Percentiles rank a stretch among this genome's conserved stretches.
phyloP scores from a whole-genome alignment of 306 rosid species.

The Vicia sativa region DNA sequence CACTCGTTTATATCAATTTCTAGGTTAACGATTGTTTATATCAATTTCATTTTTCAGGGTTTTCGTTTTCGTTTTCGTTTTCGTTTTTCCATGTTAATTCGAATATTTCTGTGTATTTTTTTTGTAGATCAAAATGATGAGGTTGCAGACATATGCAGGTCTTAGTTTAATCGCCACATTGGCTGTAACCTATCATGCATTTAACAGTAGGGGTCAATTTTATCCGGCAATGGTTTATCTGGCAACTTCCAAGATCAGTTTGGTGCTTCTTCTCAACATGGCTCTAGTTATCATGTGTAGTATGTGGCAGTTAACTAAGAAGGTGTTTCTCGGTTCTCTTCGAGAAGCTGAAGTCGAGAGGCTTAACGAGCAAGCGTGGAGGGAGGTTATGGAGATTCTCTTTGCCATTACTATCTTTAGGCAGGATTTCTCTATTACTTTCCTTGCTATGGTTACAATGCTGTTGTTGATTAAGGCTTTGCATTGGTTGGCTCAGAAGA shows the following conservation, averaged over 20 bases:
- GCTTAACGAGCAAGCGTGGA: constrained; percentile 98
- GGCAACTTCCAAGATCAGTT: constrained; percentile 93
- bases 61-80: no score
- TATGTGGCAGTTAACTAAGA: constrained; percentile 87
- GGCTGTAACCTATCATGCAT: constrained; percentile 93
- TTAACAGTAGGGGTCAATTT: constrained; percentile 93
- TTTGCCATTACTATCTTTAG: constrained; percentile 95
- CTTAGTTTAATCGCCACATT: constrained; percentile 83
- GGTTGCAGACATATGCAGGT: constrained; percentile 87
- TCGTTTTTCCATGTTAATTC: no score
- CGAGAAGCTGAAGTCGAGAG: constrained; percentile 99
- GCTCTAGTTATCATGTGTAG: constrained; percentile 86
- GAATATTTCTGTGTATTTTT: constrained; percentile 27
- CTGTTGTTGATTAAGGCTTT: constrained; percentile 83
- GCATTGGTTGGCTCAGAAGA: constrained; percentile 99
- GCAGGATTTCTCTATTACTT: constrained; percentile 92
- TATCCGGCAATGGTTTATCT: constrained; percentile 96
- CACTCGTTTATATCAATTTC: constrained; percentile 9
- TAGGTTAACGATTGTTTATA: no score
- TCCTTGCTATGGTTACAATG: constrained; percentile 90
- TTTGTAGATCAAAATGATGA: constrained; percentile 64
- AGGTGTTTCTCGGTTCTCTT: constrained; percentile 80
- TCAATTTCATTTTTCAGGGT: neutral
- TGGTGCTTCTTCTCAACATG: constrained; percentile 96
- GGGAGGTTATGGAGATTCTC: constrained; percentile 97